These are phyloP conservation scores for Backusella sp. DNA, from an alignment of 192 early-diverging fungal species.

Conservation along the genomic window DNA sequence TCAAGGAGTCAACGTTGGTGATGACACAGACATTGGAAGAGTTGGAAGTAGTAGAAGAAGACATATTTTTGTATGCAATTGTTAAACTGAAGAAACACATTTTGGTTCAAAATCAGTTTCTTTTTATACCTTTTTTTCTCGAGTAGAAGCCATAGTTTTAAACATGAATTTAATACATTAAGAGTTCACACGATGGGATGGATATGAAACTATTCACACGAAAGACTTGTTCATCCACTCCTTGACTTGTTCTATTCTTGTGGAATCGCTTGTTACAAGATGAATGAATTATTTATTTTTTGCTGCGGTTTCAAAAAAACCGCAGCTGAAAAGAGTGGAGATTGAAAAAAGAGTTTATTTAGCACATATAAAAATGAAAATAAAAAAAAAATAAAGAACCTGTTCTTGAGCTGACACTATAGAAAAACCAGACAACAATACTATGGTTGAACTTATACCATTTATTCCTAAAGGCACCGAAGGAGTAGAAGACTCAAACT, in stretches of 20 bases:
- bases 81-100: neutral
- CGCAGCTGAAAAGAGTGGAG: neutral
- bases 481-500: neutral
- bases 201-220: neutral
- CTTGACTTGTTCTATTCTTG: neutral
- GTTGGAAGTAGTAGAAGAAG: slow-evolving; percentile 11
- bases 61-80: neutral
- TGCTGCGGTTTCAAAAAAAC: slow-evolving; percentile 7
- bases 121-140: neutral
- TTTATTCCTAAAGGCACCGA: neutral
- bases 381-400: neutral
- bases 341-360: neutral
- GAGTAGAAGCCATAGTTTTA: neutral
- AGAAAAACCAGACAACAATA: neutral
- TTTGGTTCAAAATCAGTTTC: neutral
- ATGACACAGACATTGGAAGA: slow-evolving; percentile 15
- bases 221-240: neutral
- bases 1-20: slow-evolving; percentile 21
- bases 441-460: slow-evolving; percentile 6
- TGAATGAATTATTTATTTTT: neutral
- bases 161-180: neutral
- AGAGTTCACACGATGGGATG: neutral
- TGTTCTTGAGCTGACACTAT: neutral
- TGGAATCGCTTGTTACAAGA: neutral
- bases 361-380: too few relatives aligned